These are phyloP conservation scores for Tuber aestivum DNA, from an alignment of 495 filamentous ascomycete genomes.

Conservation along the genomic window DNA sequence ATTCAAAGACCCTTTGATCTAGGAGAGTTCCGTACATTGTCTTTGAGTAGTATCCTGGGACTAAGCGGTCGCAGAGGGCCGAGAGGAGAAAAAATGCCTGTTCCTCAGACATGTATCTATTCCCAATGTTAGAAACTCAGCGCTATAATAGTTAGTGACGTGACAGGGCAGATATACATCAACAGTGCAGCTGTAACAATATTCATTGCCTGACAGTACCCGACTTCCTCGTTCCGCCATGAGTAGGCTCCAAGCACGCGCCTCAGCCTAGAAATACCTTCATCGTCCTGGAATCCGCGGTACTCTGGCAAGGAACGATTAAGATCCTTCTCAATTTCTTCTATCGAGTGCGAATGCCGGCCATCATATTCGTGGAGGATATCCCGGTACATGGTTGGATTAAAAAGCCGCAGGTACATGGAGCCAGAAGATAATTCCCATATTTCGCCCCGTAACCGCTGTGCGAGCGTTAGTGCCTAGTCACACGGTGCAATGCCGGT, in stretches of 20 bases:
- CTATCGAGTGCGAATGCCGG: slow-evolving; percentile 82
- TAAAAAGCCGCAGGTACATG: slow-evolving; percentile 76
- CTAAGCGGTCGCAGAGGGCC: slow-evolving; percentile 80
- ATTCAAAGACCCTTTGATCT: slow-evolving; percentile 95
- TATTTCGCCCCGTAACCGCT: slow-evolving; percentile 79
- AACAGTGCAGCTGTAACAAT: slow-evolving; percentile 93
- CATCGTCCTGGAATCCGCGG: slow-evolving; percentile 91
- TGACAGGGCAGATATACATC: slow-evolving; percentile 54
- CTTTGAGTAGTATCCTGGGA: slow-evolving; percentile 94
- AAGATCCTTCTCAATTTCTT: slow-evolving; percentile 97
- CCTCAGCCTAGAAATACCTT: slow-evolving; percentile 83
- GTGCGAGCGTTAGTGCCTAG: slow-evolving; percentile 10
- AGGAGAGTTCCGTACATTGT: slow-evolving; percentile 98
- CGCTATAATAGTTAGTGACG: neutral
- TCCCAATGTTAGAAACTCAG: slow-evolving; percentile 2
- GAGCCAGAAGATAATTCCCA: slow-evolving; percentile 95
- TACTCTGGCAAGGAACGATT: slow-evolving; percentile 96
- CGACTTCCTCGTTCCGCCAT: slow-evolving; percentile 90
- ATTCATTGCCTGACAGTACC: slow-evolving; percentile 99
- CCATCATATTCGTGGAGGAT: slow-evolving; percentile 77
- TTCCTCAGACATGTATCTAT: slow-evolving; percentile 86
- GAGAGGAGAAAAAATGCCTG: slow-evolving; percentile 96
- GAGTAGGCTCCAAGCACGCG: slow-evolving; percentile 92
- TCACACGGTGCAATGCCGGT: neutral
- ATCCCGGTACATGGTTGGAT: slow-evolving; percentile 73